Evolutionary conservation across 2,329 filamentous ascomycete genomes (phyloP).

Genomic region (Bipolaris bicolor): DNA sequence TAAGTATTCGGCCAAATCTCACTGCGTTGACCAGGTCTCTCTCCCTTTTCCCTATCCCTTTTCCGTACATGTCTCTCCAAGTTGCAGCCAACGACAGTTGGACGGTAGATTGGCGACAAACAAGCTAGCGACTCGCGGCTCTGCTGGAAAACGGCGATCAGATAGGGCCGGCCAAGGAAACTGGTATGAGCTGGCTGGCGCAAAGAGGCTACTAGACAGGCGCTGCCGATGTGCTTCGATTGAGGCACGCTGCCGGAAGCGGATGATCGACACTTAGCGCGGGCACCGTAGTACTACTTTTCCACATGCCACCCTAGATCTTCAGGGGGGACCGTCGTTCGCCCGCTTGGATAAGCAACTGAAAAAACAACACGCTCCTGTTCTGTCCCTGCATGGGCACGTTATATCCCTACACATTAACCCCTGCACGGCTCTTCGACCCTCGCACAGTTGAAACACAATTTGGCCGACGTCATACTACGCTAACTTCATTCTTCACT

Average conservation of each 20-base stretch:
- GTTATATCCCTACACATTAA: background rate
- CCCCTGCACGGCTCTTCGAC: background rate
- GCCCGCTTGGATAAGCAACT: background rate
- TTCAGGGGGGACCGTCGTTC: constrained; percentile 10
- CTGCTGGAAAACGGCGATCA: background rate
- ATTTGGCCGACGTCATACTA: background rate
- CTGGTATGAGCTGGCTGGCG: background rate
- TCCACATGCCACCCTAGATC: constrained; percentile 1
- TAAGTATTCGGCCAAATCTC: constrained; percentile 2
- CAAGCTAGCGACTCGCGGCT: background rate
- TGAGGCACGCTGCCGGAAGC: background rate
- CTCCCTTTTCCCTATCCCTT: background rate
- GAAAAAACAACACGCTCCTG: background rate
- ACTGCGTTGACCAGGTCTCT: background rate
- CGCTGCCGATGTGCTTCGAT: background rate
- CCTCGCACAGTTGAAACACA: background rate
- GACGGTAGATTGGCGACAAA: background rate
- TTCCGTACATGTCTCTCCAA: background rate
- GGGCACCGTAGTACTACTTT: background rate
- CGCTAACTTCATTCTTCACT: background rate
- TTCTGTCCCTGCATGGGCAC: background rate
- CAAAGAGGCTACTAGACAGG: background rate
- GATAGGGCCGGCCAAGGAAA: background rate
- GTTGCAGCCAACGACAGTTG: background rate
- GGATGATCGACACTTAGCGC: constrained; percentile 11